Evolutionary conservation across 257 asterid genomes (phyloP), one percentile per base, ranked within the genome.

Genomic region (Solanum tarijense): DNA sequence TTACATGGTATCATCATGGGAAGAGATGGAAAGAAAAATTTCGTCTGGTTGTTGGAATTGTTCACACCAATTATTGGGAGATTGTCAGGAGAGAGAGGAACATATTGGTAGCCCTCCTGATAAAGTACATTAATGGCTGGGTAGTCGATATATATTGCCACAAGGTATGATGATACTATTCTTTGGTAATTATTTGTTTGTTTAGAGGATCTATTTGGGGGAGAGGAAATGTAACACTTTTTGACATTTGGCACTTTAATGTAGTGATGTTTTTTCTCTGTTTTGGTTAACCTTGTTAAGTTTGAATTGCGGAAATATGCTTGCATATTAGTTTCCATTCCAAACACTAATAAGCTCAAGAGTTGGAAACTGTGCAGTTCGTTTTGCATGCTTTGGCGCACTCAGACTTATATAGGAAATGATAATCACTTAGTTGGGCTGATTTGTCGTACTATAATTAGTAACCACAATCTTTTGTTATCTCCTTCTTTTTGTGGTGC

Each of bases 1-100:
- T 97, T 89, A 97, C 99, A 41, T 97, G 99, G 99, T 97, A 96
- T 91, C 99, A 97, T 90, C 99, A 97, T 76, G 99, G 99, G 72
- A 94, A 90, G 93, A 91, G 98, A 90, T 97, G 99, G 99, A 97
- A 96, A 91, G 41, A 84, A 87, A 97, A 96, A 91, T 97, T 96
- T 31, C 94, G 92, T 86, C 89, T 93, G 89, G 99, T 97, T 89
- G 69, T 97, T 34, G 99, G 99, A 84, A 89, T 97, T 87, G 98
- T 97, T 85, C 99, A 97, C 94, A 96, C 99, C 83, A 97, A 97
- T 91, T 97, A 96, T 87, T 74, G 95, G 87, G 99, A 96, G 86
- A 96, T 96, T 84, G 99, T 97, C 90, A 95, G 89, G 91, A 95
- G 99, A 90, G 99, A 97, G 92, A 95, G 92, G 93, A 95, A 95